Conservation (phyloP, 176 grass and related monocot species). For the Chrysopogon serrulatus region DNA sequence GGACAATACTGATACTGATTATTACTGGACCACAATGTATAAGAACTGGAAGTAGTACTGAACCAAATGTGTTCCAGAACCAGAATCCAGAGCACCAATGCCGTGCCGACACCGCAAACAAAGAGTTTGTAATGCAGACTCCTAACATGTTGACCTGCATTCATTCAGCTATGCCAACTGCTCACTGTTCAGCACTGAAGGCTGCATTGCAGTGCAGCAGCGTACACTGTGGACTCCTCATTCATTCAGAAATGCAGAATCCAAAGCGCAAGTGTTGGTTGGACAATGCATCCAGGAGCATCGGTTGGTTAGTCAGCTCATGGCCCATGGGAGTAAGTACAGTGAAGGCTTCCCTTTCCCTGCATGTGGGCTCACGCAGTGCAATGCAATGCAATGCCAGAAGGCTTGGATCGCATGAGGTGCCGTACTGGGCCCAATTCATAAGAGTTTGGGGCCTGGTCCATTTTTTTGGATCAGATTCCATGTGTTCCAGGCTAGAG, state of each 20-base stretch:
- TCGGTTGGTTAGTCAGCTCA: background rate
- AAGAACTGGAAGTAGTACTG: too few species aligned
- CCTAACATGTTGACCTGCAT: background rate
- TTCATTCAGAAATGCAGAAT: background rate
- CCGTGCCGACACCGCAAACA: too few species aligned
- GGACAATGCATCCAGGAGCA: too few species aligned
- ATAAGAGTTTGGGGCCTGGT: background rate
- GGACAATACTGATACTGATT: too few species aligned
- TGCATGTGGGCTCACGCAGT: background rate
- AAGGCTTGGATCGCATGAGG: background rate
- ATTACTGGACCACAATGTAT: too few species aligned
- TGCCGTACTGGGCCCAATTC: background rate
- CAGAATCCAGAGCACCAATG: too few species aligned
- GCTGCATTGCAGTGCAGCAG: background rate
- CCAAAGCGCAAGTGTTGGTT: background rate
- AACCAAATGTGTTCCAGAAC: too few species aligned
- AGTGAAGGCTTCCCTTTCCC: background rate
- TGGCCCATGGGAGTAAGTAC: background rate
- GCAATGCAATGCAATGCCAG: background rate
- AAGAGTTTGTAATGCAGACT: background rate
- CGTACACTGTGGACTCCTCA: background rate
- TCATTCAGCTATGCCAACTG: background rate
- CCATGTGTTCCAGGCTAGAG: conserved; percentile 4
- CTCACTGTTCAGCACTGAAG: background rate
- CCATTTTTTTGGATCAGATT: background rate